These are phyloP conservation scores for Thelonectria olida DNA, from an alignment of 2,329 filamentous ascomycete species.

Conservation along the genomic window DNA sequence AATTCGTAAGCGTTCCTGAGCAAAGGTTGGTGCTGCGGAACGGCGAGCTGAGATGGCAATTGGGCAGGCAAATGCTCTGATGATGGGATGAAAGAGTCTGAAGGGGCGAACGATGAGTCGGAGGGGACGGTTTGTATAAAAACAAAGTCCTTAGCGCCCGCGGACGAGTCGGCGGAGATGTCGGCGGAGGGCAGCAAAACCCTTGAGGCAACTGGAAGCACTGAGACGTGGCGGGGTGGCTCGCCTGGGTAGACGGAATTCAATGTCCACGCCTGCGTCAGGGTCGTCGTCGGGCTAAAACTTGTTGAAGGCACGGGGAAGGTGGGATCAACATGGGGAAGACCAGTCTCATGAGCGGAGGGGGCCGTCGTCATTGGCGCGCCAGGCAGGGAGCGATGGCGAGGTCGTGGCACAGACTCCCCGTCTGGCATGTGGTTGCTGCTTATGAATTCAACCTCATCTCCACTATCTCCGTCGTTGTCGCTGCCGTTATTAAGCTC, in stretches of 20 bases:
- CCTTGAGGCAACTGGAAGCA: slow-evolving; percentile 16
- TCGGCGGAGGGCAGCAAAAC: slow-evolving; percentile 18
- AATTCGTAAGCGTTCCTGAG: slow-evolving; percentile 12
- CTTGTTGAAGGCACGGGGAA: slow-evolving; percentile 12
- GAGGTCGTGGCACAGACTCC: slow-evolving; percentile 27
- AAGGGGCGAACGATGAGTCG: slow-evolving; percentile 20
- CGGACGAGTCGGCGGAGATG: slow-evolving; percentile 9
- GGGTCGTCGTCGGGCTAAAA: neutral
- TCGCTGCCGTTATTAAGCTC: slow-evolving; percentile 19
- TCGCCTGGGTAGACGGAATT: slow-evolving; percentile 5
- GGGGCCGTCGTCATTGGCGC: slow-evolving; percentile 34
- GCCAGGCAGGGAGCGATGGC: slow-evolving; percentile 27
- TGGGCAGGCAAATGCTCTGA: neutral
- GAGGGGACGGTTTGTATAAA: slow-evolving; percentile 17
- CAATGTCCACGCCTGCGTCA: slow-evolving; percentile 15
- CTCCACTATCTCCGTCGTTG: slow-evolving; percentile 4
- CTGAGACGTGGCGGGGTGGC: slow-evolving; percentile 14
- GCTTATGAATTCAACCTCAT: slow-evolving; percentile 31
- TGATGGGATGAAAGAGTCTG: slow-evolving; percentile 13
- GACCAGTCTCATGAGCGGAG: slow-evolving; percentile 32
- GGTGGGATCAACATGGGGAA: slow-evolving; percentile 24
- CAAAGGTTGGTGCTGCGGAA: slow-evolving; percentile 19
- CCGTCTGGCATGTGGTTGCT: slow-evolving; percentile 3
- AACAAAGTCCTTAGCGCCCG: neutral
- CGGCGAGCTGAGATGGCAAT: slow-evolving; percentile 12